Percentiles rank a stretch among this genome's conserved stretches.
phyloP scores from a whole-genome alignment of 495 filamentous ascomycete species.

The Penicillium waksmanii region DNA sequence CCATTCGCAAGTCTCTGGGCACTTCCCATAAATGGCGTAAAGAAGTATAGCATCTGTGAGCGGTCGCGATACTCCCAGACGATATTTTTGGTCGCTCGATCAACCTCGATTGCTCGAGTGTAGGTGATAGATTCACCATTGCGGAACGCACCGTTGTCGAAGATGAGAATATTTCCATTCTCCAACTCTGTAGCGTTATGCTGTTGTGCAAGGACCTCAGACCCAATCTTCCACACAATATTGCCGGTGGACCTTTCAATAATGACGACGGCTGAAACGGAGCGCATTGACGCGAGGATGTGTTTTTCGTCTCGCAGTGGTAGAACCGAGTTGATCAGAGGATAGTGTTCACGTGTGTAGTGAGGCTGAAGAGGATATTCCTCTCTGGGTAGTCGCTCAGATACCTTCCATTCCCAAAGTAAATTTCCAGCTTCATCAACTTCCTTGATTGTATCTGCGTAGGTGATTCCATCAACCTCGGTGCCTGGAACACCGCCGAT shows the following conservation, averaged over 20 bases:
- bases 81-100: slow-evolving; percentile 33
- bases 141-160: slow-evolving; percentile 52
- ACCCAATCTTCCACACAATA: slow-evolving; percentile 47
- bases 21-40: slow-evolving; percentile 55
- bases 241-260: slow-evolving; percentile 42
- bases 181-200: slow-evolving; percentile 46
- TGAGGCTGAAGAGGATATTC: slow-evolving; percentile 42
- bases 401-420: slow-evolving; percentile 49
- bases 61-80: slow-evolving; percentile 51
- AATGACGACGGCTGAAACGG: slow-evolving; percentile 45
- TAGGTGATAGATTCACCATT: slow-evolving; percentile 42
- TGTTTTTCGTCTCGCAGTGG: slow-evolving; percentile 39
- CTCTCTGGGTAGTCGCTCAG: slow-evolving; percentile 40
- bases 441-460: slow-evolving; percentile 51
- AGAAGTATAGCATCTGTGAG: slow-evolving; percentile 47
- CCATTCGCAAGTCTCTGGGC: slow-evolving; percentile 44
- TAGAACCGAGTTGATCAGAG: slow-evolving; percentile 47
- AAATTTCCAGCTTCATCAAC: slow-evolving; percentile 39
- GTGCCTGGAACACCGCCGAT: slow-evolving; percentile 44
- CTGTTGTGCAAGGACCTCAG: slow-evolving; percentile 46
- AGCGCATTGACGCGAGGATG: slow-evolving; percentile 49
- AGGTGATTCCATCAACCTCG: slow-evolving; percentile 43
- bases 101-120: slow-evolving; percentile 45
- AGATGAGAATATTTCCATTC: slow-evolving; percentile 46
- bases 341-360: slow-evolving; percentile 51